A percentile compares a stretch with the other conserved stretches of the same genome.
These are phyloP conservation scores for Leccinum subtestaceum DNA, from an alignment of 768 basidiomycete species.

Conservation along the genomic window DNA sequence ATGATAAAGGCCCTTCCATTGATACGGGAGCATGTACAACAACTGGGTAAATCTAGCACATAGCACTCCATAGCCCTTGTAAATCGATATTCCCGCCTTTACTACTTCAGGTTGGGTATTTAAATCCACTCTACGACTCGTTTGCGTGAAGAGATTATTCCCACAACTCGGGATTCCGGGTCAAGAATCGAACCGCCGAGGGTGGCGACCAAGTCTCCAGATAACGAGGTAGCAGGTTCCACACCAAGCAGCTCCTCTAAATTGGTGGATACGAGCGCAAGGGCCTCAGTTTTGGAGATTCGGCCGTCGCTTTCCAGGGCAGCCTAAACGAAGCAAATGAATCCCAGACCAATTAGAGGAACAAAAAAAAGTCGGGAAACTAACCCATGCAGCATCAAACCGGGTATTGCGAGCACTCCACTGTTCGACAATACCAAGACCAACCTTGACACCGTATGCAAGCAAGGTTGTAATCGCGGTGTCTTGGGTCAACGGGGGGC, in stretches of 20 bases:
- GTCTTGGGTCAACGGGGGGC: slow-evolving; percentile 36
- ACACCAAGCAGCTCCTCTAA: slow-evolving; percentile 46
- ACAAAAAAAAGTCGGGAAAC: slow-evolving; percentile 22
- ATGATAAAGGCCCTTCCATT: slow-evolving; percentile 62
- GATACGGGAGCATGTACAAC: slow-evolving; percentile 56
- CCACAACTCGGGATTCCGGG: slow-evolving; percentile 47
- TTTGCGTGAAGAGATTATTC: slow-evolving; percentile 48
- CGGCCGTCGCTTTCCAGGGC: slow-evolving; percentile 37
- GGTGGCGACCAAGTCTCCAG: slow-evolving; percentile 56
- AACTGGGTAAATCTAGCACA: slow-evolving; percentile 14
- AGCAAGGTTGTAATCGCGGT: slow-evolving; percentile 61
- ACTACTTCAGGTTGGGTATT: slow-evolving; percentile 12
- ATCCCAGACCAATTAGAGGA: neutral
- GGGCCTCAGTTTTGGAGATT: slow-evolving; percentile 45
- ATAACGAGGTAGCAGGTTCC: slow-evolving; percentile 9
- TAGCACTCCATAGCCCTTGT: slow-evolving; percentile 7
- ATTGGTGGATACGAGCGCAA: slow-evolving; percentile 53
- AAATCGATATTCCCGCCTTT: slow-evolving; percentile 2
- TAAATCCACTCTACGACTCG: slow-evolving; percentile 50
- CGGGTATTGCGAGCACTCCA: slow-evolving; percentile 76
- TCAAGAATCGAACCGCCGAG: slow-evolving; percentile 53
- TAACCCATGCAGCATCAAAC: slow-evolving; percentile 81
- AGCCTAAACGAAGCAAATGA: slow-evolving; percentile 29
- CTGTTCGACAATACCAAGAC: slow-evolving; percentile 59
- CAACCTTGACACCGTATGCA: slow-evolving; percentile 69